Evolutionary conservation across 2,329 filamentous ascomycete genomes (phyloP), one percentile per base, ranked within the genome.

Genomic region (Claviceps arundinis): DNA sequence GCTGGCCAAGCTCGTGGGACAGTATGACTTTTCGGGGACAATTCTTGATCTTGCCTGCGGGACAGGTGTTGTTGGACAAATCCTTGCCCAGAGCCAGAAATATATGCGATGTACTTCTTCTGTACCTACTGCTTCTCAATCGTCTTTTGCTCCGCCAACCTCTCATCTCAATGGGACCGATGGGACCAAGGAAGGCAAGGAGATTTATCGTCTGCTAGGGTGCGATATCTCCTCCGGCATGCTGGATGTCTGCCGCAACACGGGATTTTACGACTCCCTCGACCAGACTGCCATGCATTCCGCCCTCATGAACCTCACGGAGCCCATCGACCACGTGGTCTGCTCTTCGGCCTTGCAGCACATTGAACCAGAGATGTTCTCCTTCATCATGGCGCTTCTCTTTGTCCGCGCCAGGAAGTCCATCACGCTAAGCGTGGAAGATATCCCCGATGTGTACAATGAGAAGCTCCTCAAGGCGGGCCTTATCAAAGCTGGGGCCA

Each of bases 391-490:
- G 8, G 38, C 4, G 14, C 40, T 43, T 6, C 30, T 30, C 40
- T 50, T 50, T 30, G 8, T 43, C 14, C 11, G 9, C 26, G 48
- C 40, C 11, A 22, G 44, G 16, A 50, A 34, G 5, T 50, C 48
- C 41, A 50, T 50, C 48, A 50, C 48, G 34, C n/a, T 50, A 9
- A 44, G 17, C 16, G 24, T 50, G 11, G 48, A 50, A 8, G 48
- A 44, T 13, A 44, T 43, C 16, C n/a, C 40, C 7, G 40, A 44
- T 6, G 16, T 2, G 9, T 49, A 41, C 37, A 49, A 49, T 14
- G 19, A 16, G 6, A 34, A 16, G 1, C 14, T 49, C 2, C 16
- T 14, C 14, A 13, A 34, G 34, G 13, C 1, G 4, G 47, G 47
- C 6, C 1, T 3, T 26, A 2, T 24, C 2, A 9, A 14, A 1